These are phyloP conservation scores for Annulohypoxylon stygium DNA, from an alignment of 495 filamentous ascomycete genomes.

Conservation along the genomic window DNA sequence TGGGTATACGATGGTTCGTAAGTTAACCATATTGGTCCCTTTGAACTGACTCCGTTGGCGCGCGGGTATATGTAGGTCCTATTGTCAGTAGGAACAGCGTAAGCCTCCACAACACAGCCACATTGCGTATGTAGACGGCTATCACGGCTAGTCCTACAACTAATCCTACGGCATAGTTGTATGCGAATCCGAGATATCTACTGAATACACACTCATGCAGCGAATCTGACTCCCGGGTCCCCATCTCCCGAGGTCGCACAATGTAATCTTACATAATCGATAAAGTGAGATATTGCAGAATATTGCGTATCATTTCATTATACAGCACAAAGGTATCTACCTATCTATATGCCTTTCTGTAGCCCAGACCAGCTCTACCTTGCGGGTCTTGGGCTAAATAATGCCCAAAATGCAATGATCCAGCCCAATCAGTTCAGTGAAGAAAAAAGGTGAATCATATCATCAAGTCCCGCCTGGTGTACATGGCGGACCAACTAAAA, in stretches of 20 bases:
- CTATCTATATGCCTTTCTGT: constrained; percentile 28
- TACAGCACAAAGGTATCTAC: constrained; percentile 37
- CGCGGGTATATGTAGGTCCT: not conserved
- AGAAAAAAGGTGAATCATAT: constrained; percentile 24
- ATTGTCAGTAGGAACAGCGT: not conserved
- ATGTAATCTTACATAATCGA: not conserved
- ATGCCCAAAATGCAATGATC: constrained; percentile 17
- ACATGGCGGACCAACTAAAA: constrained; percentile 18
- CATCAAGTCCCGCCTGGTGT: constrained; percentile 33
- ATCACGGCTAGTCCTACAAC: constrained; percentile 2
- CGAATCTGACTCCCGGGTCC: not conserved
- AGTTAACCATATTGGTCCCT: not conserved
- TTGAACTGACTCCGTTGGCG: not conserved
- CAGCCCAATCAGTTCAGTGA: constrained; percentile 8
- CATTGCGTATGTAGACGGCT: not conserved
- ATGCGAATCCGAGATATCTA: not conserved
- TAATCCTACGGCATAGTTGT: not conserved
- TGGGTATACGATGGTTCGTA: not conserved
- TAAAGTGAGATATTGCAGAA: not conserved
- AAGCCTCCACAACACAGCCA: not conserved
- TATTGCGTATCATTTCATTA: constrained; percentile 35
- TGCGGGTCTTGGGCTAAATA: constrained; percentile 24
- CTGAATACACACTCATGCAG: not conserved
- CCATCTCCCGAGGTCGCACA: not conserved
- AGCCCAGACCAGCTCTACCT: constrained; percentile 24